phyloP scores from a whole-genome alignment of 306 rosid genomes.

The Morella rubra region DNA sequence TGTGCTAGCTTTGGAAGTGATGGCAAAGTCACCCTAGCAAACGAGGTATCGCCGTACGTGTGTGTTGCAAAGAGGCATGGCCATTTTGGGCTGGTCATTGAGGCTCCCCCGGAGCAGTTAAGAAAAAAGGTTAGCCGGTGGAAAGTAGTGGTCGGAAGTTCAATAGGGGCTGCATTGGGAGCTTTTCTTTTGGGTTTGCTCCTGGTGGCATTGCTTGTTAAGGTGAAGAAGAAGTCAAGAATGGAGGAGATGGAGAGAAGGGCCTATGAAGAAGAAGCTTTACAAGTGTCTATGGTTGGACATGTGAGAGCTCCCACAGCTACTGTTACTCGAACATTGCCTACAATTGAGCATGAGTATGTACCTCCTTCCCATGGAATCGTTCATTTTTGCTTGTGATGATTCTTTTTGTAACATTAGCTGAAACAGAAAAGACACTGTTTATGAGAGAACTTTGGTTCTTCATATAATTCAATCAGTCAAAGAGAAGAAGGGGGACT shows the following conservation, averaged over 20 bases:
- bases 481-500: background rate
- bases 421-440: constrained; percentile 3
- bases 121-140: constrained; percentile 61
- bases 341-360: constrained; percentile 58
- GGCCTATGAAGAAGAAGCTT: constrained; percentile 92
- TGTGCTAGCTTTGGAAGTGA: constrained; percentile 84
- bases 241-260: constrained; percentile 85
- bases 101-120: constrained; percentile 39
- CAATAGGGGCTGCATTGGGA: constrained; percentile 79
- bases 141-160: constrained; percentile 82
- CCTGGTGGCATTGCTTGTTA: constrained; percentile 87
- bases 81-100: constrained; percentile 83
- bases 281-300: constrained; percentile 98
- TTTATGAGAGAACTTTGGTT: background rate
- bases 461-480: no score
- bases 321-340: constrained; percentile 59
- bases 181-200: constrained; percentile 78
- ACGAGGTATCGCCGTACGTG: constrained; percentile 41
- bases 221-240: constrained; percentile 86
- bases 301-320: constrained; percentile 93
- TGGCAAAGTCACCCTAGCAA: constrained; percentile 68
- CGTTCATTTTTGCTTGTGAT: constrained; percentile 11
- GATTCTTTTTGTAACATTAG: constrained; percentile 50
- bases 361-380: constrained; percentile 47
- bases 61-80: constrained; percentile 77